Evolutionary conservation across 2,329 filamentous ascomycete species (phyloP).

Genomic region (Colletotrichum orbiculare): DNA sequence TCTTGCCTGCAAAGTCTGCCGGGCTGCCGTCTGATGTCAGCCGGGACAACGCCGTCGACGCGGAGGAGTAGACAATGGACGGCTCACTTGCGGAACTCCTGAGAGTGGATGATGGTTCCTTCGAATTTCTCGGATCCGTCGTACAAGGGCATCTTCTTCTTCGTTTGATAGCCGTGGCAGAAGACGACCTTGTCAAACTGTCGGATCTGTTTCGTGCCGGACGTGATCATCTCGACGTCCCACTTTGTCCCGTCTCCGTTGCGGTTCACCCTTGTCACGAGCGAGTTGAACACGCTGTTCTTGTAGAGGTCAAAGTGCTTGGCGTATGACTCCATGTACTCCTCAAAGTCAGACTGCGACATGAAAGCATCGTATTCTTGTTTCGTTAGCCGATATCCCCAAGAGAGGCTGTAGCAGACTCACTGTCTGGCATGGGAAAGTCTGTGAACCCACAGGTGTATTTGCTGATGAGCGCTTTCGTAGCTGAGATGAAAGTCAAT

Average conservation of each 20-base stretch:
- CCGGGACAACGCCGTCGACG: not conserved
- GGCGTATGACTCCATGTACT: conserved; percentile 55
- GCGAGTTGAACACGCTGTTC: conserved; percentile 47
- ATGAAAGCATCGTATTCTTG: conserved; percentile 44
- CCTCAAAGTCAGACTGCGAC: conserved; percentile 43
- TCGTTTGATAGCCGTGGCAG: conserved; percentile 47
- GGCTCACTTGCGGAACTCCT: conserved; percentile 47
- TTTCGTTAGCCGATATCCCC: not conserved
- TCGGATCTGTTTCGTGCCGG: conserved; percentile 38
- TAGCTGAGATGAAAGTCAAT: conserved; percentile 38
- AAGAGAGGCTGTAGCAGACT: not conserved
- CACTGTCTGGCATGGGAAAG: conserved; percentile 54
- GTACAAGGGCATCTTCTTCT: conserved; percentile 49
- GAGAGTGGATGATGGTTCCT: conserved; percentile 53
- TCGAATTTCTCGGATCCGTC: conserved; percentile 49
- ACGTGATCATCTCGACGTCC: conserved; percentile 44
- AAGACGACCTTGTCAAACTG: conserved; percentile 53
- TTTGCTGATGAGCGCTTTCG: conserved; percentile 50
- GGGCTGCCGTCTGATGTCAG: conserved; percentile 36
- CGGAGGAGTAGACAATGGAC: too few species aligned
- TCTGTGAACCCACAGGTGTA: conserved; percentile 53
- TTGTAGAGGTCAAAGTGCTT: conserved; percentile 50
- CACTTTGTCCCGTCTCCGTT: conserved; percentile 45
- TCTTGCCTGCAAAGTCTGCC: conserved; percentile 51
- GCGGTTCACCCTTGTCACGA: conserved; percentile 44